Conservation (phyloP, 106 monocot genomes). For the Triglochin maritima region DNA sequence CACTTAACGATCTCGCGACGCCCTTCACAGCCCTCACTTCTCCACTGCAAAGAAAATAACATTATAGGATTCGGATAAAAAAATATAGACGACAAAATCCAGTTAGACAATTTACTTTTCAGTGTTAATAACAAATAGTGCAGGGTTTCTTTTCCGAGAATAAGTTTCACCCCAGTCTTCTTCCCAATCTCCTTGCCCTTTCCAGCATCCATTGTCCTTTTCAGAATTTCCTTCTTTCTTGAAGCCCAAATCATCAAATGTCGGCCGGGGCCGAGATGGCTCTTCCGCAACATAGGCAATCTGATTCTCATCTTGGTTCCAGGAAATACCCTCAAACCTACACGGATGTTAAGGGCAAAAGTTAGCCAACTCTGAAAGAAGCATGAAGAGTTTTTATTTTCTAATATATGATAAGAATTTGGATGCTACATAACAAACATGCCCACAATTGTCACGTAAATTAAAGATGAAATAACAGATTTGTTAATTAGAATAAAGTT, state of each 20-base stretch:
- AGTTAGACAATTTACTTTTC: conserved; percentile 29
- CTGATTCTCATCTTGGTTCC: conserved; percentile 64
- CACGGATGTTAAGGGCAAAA: background rate
- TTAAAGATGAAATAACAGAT: background rate
- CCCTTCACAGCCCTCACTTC: conserved; percentile 61
- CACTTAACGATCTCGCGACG: conserved; percentile 55
- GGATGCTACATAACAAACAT: no score
- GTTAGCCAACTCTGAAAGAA: no score
- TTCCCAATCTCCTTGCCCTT: conserved; percentile 94
- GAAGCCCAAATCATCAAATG: conserved; percentile 64
- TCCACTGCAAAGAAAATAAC: conserved; percentile 41
- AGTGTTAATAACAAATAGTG: conserved; percentile 61
- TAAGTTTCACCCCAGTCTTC: conserved; percentile 98
- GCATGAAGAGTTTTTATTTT: no score
- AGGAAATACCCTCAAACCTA: conserved; percentile 99
- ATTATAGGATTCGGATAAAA: background rate
- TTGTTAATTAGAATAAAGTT: background rate
- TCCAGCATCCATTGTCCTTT: conserved; percentile 72
- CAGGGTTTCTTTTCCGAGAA: conserved; percentile 63
- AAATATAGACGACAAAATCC: background rate
- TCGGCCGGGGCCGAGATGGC: conserved; percentile 42
- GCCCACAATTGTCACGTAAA: background rate
- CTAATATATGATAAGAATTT: no score
- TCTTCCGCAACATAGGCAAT: conserved; percentile 97
- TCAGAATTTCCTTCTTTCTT: conserved; percentile 46